Conservation (phyloP, 495 filamentous ascomycete genomes). For the Lineolata rhizophorae region DNA sequence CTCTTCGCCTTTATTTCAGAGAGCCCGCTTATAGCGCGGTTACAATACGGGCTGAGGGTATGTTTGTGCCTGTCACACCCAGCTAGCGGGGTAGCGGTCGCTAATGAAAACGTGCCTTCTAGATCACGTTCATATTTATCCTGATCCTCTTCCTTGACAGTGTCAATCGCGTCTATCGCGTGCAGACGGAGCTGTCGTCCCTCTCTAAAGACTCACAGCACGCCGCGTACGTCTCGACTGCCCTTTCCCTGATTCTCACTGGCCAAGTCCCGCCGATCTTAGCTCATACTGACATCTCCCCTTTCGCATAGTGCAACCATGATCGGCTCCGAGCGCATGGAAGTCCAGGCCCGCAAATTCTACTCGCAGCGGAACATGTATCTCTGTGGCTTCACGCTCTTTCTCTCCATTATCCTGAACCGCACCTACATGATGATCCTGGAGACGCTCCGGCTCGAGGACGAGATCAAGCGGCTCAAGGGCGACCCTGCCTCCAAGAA, state of each 20-base stretch:
- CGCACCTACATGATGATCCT: slow-evolving; percentile 97
- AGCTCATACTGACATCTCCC: background rate
- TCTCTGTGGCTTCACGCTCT: slow-evolving; percentile 96
- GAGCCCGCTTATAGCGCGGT: slow-evolving; percentile 56
- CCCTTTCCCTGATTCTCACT: slow-evolving; percentile 8
- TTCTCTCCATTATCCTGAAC: slow-evolving; percentile 96
- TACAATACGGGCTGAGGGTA: slow-evolving; percentile 66
- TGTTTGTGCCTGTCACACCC: slow-evolving; percentile 1
- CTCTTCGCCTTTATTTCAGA: slow-evolving; percentile 88
- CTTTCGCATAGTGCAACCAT: slow-evolving; percentile 12
- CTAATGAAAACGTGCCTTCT: no score
- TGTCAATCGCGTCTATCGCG: slow-evolving; percentile 94
- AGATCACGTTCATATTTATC: slow-evolving; percentile 98
- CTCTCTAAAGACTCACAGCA: slow-evolving; percentile 31
- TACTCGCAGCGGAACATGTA: slow-evolving; percentile 99
- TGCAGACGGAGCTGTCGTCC: slow-evolving; percentile 64
- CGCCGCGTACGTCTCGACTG: slow-evolving; percentile 17
- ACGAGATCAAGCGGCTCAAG: slow-evolving; percentile 72
- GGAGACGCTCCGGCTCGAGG: slow-evolving; percentile 79
- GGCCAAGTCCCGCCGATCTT: background rate
- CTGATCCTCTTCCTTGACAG: slow-evolving; percentile 95
- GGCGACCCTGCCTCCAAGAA: slow-evolving; percentile 38
- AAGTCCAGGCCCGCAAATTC: slow-evolving; percentile 98
- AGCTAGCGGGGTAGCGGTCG: background rate
- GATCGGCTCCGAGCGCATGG: slow-evolving; percentile 79